Evolutionary conservation across 495 filamentous ascomycete species (phyloP).

Genomic region (Hyaloscypha hepaticicola): DNA sequence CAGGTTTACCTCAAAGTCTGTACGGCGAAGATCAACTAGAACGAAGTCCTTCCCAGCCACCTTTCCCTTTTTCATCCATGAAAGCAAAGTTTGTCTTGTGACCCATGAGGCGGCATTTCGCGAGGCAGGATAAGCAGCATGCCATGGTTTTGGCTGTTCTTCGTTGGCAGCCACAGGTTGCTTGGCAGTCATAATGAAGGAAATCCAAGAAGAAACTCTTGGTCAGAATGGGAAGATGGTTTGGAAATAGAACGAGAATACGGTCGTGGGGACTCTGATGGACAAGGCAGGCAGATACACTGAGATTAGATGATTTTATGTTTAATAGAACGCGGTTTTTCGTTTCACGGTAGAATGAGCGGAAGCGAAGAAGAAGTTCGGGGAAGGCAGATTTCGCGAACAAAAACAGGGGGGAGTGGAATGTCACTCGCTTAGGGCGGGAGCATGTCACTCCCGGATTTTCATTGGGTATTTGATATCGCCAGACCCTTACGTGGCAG

Average conservation of each 20-base stretch:
- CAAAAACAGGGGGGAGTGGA: background rate
- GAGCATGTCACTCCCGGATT: background rate
- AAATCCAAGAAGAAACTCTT: too few species aligned
- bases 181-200: background rate
- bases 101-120: slow-evolving; percentile 34
- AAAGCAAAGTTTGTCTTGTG: slow-evolving; percentile 39
- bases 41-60: slow-evolving; percentile 53
- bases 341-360: too few species aligned
- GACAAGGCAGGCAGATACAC: too few species aligned
- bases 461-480: background rate
- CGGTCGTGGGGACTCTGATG: too few species aligned
- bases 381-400: background rate
- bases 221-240: too few species aligned
- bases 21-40: slow-evolving; percentile 60
- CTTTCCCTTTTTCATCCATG: slow-evolving; percentile 43
- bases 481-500: background rate
- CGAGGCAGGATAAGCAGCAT: slow-evolving; percentile 43
- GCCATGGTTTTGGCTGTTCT: slow-evolving; percentile 27
- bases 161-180: background rate
- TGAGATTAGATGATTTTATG: too few species aligned
- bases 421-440: background rate
- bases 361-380: background rate
- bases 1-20: slow-evolving; percentile 56
- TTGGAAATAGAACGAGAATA: too few species aligned
- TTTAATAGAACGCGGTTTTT: too few species aligned